Percentiles rank a stretch among this genome's conserved stretches.
Conservation (phyloP, 179 eudicot species). For the Spinacia oleracea region DNA sequence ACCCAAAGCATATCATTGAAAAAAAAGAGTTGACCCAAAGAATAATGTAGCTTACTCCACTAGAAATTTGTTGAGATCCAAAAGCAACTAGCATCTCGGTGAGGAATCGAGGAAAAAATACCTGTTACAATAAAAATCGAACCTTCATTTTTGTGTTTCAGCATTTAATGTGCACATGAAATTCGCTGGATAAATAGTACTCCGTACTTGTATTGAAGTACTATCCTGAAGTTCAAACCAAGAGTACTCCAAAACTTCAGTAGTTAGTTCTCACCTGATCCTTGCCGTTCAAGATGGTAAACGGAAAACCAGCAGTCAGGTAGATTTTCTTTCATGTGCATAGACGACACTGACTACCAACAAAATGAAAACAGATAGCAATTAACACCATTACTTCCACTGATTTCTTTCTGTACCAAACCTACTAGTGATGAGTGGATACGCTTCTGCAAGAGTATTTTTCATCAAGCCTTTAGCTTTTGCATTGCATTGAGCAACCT, state of each 20-base stretch:
- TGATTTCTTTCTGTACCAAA: background rate
- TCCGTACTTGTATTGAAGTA: background rate
- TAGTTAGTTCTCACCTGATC: background rate
- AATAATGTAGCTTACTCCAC: background rate
- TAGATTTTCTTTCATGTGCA: background rate
- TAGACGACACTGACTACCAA: background rate
- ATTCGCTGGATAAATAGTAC: background rate
- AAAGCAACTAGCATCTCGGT: conserved; percentile 10
- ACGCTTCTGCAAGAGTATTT: background rate
- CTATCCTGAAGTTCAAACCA: background rate
- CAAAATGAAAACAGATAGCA: background rate
- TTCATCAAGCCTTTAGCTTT: background rate
- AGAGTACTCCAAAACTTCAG: background rate
- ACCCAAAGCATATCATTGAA: conserved; percentile 3
- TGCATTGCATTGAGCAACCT: background rate
- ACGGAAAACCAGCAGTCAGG: background rate
- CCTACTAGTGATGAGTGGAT: background rate
- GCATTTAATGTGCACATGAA: background rate
- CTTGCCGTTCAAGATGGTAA: background rate
- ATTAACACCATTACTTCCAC: background rate
- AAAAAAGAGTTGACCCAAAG: background rate
- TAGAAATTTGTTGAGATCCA: conserved; percentile 5
- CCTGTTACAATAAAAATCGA: background rate
- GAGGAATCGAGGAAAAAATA: conserved; percentile 10
- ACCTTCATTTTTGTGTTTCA: background rate